A percentile compares a stretch with the other conserved stretches of the same genome.
Evolutionary conservation across 75 land plant species (phyloP).

Genomic region (Cupressus sempervirens): DNA sequence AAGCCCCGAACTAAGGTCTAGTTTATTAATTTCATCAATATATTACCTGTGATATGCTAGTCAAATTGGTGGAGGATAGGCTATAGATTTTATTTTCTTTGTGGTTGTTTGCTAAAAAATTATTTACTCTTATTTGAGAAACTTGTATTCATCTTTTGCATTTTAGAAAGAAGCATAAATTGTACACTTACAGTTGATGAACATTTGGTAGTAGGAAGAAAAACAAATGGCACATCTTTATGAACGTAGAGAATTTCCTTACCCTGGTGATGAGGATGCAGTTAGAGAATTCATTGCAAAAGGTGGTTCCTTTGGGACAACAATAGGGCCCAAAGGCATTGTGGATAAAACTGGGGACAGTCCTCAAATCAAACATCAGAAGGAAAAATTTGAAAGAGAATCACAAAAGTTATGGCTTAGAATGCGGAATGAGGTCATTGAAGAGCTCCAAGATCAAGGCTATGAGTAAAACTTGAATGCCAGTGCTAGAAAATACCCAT

Average conservation of each 20-base stretch:
- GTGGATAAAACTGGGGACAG: conserved; percentile 37
- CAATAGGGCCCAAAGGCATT: conserved; percentile 63
- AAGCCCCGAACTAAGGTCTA: conserved; percentile 56
- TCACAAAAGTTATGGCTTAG: conserved; percentile 69
- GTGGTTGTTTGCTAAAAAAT: too few species aligned
- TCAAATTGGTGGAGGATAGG: background rate
- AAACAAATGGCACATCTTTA: too few species aligned
- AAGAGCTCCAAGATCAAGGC: conserved; percentile 71
- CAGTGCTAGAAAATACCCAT: background rate
- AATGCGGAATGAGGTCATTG: conserved; percentile 70
- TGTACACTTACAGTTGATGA: too few species aligned
- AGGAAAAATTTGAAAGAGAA: conserved; percentile 59
- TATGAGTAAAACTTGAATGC: conserved; percentile 12
- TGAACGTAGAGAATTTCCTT: conserved; percentile 26
- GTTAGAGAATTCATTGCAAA: conserved; percentile 65
- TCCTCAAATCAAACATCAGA: conserved; percentile 40
- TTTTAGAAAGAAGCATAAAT: too few species aligned
- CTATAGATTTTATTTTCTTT: background rate
- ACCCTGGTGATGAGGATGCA: conserved; percentile 76
- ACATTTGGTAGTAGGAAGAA: too few species aligned
- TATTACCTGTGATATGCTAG: background rate
- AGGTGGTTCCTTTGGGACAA: conserved; percentile 63
- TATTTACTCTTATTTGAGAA: too few species aligned
- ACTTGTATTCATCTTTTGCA: too few species aligned
- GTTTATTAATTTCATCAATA: background rate